Percentiles rank a stretch among this genome's conserved stretches.
Conservation (phyloP, 2,329 filamentous ascomycete species). For the Scortechinia acanthostroma region DNA sequence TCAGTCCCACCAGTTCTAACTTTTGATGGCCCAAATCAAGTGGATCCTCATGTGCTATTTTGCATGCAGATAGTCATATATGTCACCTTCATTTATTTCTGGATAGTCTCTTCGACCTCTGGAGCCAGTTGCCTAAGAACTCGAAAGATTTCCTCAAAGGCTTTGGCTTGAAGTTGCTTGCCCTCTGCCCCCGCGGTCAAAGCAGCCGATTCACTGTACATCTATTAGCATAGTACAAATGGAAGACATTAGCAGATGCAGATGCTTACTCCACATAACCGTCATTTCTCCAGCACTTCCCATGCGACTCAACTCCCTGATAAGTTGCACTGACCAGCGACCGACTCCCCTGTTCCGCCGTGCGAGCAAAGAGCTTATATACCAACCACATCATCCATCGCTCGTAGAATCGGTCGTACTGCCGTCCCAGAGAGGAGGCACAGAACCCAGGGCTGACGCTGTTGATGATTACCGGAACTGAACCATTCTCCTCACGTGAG, state of each 20-base stretch:
- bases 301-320: background rate
- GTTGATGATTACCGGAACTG: background rate
- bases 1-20: no score
- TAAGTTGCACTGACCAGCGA: background rate
- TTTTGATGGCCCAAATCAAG: no score
- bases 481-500: background rate
- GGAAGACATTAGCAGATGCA: background rate
- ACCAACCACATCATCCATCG: background rate
- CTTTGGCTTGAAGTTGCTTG: background rate
- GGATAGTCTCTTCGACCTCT: background rate
- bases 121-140: background rate
- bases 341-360: background rate
- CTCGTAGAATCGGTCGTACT: conserved; percentile 1
- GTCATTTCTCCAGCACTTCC: background rate
- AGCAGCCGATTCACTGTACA: background rate
- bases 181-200: background rate
- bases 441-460: background rate
- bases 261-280: background rate
- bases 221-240: background rate
- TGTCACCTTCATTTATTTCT: no score
- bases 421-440: background rate
- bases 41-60: no score
- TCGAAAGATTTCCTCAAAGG: background rate
- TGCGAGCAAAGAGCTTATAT: background rate
- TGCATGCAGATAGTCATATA: no score